phyloP scores from a whole-genome alignment of 306 rosid species.

The Sicyos edulis region DNA sequence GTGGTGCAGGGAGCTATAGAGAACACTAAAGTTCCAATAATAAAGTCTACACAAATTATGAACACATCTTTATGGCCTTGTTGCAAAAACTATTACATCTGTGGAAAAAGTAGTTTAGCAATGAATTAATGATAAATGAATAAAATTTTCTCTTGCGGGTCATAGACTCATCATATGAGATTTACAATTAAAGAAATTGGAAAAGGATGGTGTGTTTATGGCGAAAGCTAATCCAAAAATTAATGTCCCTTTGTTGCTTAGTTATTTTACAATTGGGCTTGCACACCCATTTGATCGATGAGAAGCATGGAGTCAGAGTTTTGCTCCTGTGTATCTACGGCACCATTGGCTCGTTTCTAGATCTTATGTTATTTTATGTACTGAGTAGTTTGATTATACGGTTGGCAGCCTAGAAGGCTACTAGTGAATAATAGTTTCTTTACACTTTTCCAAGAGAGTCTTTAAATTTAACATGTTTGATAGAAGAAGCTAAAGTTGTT shows the following conservation, averaged over 20 bases:
- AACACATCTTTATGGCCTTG: too few species aligned
- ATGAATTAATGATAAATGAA: background rate
- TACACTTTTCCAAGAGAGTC: too few species aligned
- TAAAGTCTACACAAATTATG: background rate
- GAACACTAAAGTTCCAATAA: background rate
- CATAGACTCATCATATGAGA: background rate
- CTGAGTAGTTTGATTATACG: background rate
- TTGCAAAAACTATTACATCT: background rate
- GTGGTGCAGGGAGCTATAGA: background rate
- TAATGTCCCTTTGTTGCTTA: background rate
- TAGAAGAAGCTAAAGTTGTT: background rate
- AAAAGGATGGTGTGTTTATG: background rate
- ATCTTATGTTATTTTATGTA: too few species aligned
- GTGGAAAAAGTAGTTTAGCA: background rate
- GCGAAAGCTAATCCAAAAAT: background rate
- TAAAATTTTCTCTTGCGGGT: background rate
- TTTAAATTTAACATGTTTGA: background rate
- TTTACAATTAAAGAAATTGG: background rate
- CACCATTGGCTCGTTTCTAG: too few species aligned
- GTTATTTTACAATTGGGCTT: background rate
- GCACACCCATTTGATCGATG: conserved; percentile 3
- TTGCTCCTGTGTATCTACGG: background rate
- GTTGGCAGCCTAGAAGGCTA: background rate
- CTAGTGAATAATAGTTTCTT: too few species aligned
- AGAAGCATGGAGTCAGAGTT: too few species aligned